Evolutionary conservation across 495 filamentous ascomycete genomes (phyloP), one percentile per base, ranked within the genome.

Genomic region (Parathielavia appendiculata): DNA sequence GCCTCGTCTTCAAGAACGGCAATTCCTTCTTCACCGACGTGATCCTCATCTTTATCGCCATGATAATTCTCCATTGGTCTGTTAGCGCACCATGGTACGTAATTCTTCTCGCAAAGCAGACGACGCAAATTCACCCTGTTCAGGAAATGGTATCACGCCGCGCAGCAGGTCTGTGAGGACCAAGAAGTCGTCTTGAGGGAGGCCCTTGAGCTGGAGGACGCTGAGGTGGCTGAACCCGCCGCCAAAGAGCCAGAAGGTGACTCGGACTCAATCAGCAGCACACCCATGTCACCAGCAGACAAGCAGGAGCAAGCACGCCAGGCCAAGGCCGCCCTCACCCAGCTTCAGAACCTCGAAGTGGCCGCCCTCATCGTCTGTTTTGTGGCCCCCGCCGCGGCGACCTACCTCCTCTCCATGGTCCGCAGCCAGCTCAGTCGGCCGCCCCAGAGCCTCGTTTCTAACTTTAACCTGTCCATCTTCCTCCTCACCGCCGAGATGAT

Each of bases 381-480:
- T 65, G 45, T 88, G 32, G 87, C 87, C 32, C 93, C 93, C 0
- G 52, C 89, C 3, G 69, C 91, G 3, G 89, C 88, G 17, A 86
- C 91, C 46, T 91, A 83, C 74, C 76, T 96, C 20, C 77, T 97
- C 4, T 89, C 95, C 67, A 74, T 76, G 1, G 86, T 95, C 48
- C 81, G 92, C 14, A 76, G 74, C 20, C 86, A 89, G 45, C 82
- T 97, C 10, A 91, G 87, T 2, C 80, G 87, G 16, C 91, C 88
- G 0, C 90, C 89, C 0, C 91, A 93, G 69, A 88, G 90, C 3
- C 76, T 95, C 14, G 87, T 97, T 16, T 95, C 90, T 3, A 86
- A 93, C 67, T 93, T 90, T 71, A 95, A 96, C 71, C 79, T 98
- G 51, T 91, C 87, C n/a, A 89, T 97, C 60, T 97, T 97, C 71